Percentiles rank a stretch among this genome's conserved stretches.
Conservation (phyloP, 805 yeast species). For the Blastobotrys mokoenaii region DNA sequence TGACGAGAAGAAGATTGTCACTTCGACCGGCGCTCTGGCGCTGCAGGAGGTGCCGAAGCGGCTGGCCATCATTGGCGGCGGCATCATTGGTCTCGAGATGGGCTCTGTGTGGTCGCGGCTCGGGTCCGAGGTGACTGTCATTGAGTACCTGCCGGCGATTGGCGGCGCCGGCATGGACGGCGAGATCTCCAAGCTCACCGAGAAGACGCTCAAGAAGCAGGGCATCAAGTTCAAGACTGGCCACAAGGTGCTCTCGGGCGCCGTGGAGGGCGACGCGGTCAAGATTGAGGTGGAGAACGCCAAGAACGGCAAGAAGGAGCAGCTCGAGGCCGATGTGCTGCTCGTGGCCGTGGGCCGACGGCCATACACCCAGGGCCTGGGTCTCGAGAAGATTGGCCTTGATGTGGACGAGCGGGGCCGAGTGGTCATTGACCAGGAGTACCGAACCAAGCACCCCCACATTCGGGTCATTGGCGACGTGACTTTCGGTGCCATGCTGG, state of each 20-base stretch:
- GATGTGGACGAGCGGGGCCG: constrained; percentile 91
- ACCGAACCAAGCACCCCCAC: constrained; percentile 84
- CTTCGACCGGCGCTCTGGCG: constrained; percentile 86
- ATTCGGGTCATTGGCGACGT: constrained; percentile 98
- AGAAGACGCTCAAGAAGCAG: constrained; percentile 86
- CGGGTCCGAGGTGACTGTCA: constrained; percentile 90
- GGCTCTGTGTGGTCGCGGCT: constrained; percentile 95
- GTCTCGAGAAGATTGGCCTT: constrained; percentile 80
- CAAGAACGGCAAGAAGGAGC: constrained; percentile 73
- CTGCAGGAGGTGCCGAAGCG: constrained; percentile 87
- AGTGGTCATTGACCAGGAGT: constrained; percentile 88
- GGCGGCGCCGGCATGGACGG: constrained; percentile 99
- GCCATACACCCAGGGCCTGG: constrained; percentile 86
- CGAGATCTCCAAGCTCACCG: constrained; percentile 85
- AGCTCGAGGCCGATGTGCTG: constrained; percentile 82
- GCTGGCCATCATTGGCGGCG: constrained; percentile 94
- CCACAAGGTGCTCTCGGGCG: constrained; percentile 84
- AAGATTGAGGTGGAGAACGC: constrained; percentile 81
- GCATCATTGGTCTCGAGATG: constrained; percentile 99
- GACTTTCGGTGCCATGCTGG: constrained; percentile 98
- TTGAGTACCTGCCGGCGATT: constrained; percentile 82
- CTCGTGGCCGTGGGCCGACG: constrained; percentile 98
- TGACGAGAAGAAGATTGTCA: constrained; percentile 94
- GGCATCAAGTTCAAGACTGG: constrained; percentile 89
- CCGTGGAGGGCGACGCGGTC: constrained; percentile 81